Conservation (phyloP, 495 filamentous ascomycete species). For the Filosporella fistucella region DNA sequence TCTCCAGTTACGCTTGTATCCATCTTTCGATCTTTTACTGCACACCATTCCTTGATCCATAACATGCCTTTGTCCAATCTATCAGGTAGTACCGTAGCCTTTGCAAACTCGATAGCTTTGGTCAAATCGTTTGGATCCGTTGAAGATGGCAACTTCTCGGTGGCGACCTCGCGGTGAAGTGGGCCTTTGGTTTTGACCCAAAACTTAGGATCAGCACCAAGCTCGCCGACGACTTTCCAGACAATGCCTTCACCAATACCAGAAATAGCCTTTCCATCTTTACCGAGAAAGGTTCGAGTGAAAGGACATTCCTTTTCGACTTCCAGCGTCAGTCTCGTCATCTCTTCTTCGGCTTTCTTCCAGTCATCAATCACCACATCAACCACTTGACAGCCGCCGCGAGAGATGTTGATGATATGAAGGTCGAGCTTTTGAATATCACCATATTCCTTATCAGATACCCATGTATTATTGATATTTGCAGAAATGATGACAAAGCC, state of each 20-base stretch:
- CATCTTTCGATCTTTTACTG: too few relatives aligned
- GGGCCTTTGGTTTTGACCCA: constrained; percentile 35
- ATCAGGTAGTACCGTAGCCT: constrained; percentile 6
- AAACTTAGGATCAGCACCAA: constrained; percentile 13
- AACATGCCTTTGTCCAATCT: constrained; percentile 23
- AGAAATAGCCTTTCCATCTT: constrained; percentile 5
- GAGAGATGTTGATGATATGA: constrained; percentile 31
- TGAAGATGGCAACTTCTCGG: constrained; percentile 8
- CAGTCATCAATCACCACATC: constrained; percentile 18
- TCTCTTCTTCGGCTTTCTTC: constrained; percentile 8
- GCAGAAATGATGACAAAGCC: constrained; percentile 30
- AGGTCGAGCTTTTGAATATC: constrained; percentile 20
- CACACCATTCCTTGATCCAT: too few relatives aligned
- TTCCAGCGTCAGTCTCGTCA: constrained; percentile 19
- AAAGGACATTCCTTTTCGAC: constrained; percentile 30
- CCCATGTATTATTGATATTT: constrained; percentile 26
- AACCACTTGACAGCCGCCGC: constrained; percentile 21
- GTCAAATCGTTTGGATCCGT: constrained; percentile 6
- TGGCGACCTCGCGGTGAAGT: constrained; percentile 18
- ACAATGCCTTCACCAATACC: constrained; percentile 34
- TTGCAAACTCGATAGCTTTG: constrained; percentile 17
- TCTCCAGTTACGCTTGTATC: not conserved
- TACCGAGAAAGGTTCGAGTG: constrained; percentile 14
- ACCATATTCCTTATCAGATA: constrained; percentile 21
- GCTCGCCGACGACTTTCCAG: constrained; percentile 11